phyloP scores from a whole-genome alignment of 2,329 filamentous ascomycete genomes.

The Monosporascus cannonballus region DNA sequence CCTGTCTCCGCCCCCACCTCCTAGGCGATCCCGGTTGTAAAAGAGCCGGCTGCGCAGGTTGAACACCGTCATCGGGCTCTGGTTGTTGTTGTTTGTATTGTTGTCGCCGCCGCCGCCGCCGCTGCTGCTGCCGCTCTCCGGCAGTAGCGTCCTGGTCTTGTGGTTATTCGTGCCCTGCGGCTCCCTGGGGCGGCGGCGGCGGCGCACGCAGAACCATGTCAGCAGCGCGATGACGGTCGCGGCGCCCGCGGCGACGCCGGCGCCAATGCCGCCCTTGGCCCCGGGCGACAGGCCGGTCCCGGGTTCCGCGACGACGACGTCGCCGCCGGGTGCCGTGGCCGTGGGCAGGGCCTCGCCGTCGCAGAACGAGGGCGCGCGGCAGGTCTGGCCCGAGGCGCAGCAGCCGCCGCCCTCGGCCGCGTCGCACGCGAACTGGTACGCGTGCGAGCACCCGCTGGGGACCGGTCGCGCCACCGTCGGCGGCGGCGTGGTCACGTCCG shows the following conservation, averaged over 20 bases:
- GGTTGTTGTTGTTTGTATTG: too few relatives aligned
- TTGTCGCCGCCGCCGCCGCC: too few relatives aligned
- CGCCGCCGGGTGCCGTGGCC: constrained; percentile 27
- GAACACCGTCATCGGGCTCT: too few relatives aligned
- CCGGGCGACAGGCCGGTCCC: constrained; percentile 35
- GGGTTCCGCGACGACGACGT: constrained; percentile 21
- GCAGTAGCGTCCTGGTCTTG: too few relatives aligned
- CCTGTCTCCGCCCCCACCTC: not conserved
- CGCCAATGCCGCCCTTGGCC: constrained; percentile 52
- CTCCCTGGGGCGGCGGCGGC: constrained; percentile 19
- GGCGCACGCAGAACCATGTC: constrained; percentile 42
- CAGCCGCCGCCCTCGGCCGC: constrained; percentile 40
- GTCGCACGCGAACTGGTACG: constrained; percentile 36
- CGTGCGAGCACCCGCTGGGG: constrained; percentile 36
- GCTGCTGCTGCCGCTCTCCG: too few relatives aligned
- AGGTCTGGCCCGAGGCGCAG: constrained; percentile 36
- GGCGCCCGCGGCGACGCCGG: constrained; percentile 42
- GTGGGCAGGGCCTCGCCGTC: constrained; percentile 32
- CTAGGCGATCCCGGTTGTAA: not conserved
- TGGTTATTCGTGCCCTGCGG: too few relatives aligned
- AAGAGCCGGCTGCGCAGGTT: too few relatives aligned
- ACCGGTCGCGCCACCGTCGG: constrained; percentile 26
- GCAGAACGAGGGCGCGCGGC: constrained; percentile 7
- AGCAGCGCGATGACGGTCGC: constrained; percentile 35
- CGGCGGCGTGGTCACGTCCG: constrained; percentile 12